Evolutionary conservation across 1,139 yeast species (phyloP), one percentile per base, ranked within the genome.

Genomic region (Eremothecium coryli): DNA sequence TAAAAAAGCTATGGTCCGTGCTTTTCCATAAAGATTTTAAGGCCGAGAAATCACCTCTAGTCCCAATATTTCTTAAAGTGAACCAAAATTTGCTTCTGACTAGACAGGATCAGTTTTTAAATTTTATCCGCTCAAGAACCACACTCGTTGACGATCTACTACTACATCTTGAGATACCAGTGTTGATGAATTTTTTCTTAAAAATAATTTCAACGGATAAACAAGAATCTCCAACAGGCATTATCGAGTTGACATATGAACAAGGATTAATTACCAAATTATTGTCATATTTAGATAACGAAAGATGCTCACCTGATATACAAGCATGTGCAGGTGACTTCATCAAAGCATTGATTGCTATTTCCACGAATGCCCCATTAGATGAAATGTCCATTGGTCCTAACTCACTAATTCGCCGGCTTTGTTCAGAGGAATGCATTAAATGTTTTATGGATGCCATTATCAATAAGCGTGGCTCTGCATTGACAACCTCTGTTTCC

Each of bases 311-410:
- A 3, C 68, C 80, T 18, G 78, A 90, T 43, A 73, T 76, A 37
- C 97, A 90, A 57, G 77, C 93, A 2, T 90, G 96, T 3, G 90
- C 93, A 3, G 93, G 96, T 12, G 99, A 90, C 56, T 88, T 90
- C 50, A 63, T 90, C 36, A 90, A 90, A 54, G 96, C 97, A 0
- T 70, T 90, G 50, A 84, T 90, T 27, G 81, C 96, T 2, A 84
- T 93, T 23, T 82, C 95, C 5, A 94, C 93, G 38, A 82, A 85
- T 49, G 68, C 73, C 15, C 76, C 76, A 25, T 47, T 63, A 11
- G 66, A 62, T 41, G 86, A 80, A 52, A 78, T 93, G 38, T 82
- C 95, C 2, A 86, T 93, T 45, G 98, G 99, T 0, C 98, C 98
- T 12, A 90, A 90, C 54, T 85, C 82, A 50, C 68, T 90, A 38